Evolutionary conservation across 2,329 filamentous ascomycete species (phyloP), one percentile per base, ranked within the genome.

Genomic region (Alternaria ventricosa): DNA sequence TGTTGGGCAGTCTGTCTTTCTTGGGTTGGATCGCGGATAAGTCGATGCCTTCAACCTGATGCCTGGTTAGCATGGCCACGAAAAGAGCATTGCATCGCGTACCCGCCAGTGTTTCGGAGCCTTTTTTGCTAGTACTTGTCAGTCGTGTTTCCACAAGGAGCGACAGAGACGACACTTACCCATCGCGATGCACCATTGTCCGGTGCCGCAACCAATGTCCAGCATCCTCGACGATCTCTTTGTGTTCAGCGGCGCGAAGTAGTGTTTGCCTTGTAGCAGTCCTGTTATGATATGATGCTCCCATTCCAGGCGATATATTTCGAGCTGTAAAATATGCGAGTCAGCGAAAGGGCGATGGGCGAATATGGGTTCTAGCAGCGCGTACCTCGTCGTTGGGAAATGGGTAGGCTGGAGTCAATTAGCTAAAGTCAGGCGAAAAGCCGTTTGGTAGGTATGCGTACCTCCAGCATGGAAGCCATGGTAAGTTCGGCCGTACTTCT

Each of bases 1-100:
- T 41, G 36, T 94, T 18, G 87, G 86, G 0, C 92, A 91, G 1
- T 93, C 73, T 53, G 36, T n/a, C 15, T 36, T 41, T 75, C 63
- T 78, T 73, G 11, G 78, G 79, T 59, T 80, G 79, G 49, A 80
- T 80, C n/a, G 80, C 79, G 4, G 79, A 80, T 9, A 82, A 69
- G 60, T 82, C 81, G 20, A 80, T 82, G 50, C 81, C 81, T 45
- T 76, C 80, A 13, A 82, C 68, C 80, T 82, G 61, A 11, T 47
- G 15, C 22, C 33, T 10, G 27, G 66, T 75, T 61, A 78, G 69
- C 63, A 20, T 30, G 54, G 54, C 28, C 46, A 4, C 9, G 41
- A 7, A 11, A 6, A 23, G 13, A 15, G 9, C 27, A n/a, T 33
- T 18, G 44, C 18, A 25, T 36, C 15, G 66, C 76, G 10, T 71